Evolutionary conservation across 2,329 filamentous ascomycete genomes (phyloP).

Genomic region (Colletotrichum filicis): DNA sequence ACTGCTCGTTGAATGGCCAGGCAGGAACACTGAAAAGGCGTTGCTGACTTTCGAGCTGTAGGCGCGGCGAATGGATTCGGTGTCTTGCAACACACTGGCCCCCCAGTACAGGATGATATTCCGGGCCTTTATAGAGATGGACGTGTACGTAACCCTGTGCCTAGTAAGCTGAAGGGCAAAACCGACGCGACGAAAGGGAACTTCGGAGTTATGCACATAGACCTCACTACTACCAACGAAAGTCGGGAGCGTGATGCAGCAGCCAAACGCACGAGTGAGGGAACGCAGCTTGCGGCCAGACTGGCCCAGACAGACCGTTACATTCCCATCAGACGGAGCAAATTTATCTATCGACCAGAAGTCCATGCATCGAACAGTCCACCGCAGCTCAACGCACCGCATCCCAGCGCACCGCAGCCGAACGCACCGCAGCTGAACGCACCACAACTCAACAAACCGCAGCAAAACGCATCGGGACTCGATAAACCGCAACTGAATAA

Average conservation of each 20-base stretch:
- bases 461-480: neutral
- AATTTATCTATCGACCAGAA: conserved; percentile 41
- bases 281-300: conserved; percentile 67
- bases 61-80: conserved; percentile 28
- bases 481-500: no score
- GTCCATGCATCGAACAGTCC: neutral
- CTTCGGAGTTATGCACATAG: conserved; percentile 73
- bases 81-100: conserved; percentile 38
- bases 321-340: conserved; percentile 58
- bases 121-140: conserved; percentile 53
- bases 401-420: neutral
- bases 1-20: neutral
- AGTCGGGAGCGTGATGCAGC: conserved; percentile 62
- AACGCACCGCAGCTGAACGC: conserved; percentile 3
- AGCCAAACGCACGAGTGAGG: conserved; percentile 71
- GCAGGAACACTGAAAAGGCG: neutral
- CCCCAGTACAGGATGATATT: conserved; percentile 37
- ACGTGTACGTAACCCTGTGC: conserved; percentile 67
- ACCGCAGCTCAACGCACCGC: conserved; percentile 34
- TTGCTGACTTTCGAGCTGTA: conserved; percentile 9
- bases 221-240: conserved; percentile 55
- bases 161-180: conserved; percentile 70
- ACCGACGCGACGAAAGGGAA: conserved; percentile 67
- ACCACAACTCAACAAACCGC: no score
- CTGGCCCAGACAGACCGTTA: conserved; percentile 66